A percentile compares a stretch with the other conserved stretches of the same genome.
Conservation (phyloP, 257 asterid genomes). For the Thymus quinquecostatus region DNA sequence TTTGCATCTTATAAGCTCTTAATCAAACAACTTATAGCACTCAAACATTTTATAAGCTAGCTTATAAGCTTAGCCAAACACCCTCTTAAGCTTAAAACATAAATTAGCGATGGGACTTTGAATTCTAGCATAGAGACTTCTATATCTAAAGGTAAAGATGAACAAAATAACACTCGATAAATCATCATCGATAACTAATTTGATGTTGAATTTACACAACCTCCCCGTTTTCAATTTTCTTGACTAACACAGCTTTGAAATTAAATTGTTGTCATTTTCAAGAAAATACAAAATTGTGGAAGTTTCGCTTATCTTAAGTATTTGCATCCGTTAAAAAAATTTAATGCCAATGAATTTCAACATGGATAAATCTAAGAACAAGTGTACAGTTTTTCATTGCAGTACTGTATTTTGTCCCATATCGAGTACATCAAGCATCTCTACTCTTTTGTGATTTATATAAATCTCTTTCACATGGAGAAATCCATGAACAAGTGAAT, state of each 20-base stretch:
- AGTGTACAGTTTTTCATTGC: too few species aligned
- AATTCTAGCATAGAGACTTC: background rate
- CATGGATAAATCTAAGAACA: too few species aligned
- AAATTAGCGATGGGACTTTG: background rate
- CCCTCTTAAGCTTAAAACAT: background rate
- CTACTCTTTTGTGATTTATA: too few species aligned
- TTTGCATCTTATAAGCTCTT: too few species aligned
- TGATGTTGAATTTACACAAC: conserved; percentile 27
- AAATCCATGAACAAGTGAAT: too few species aligned
- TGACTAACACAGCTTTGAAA: conserved; percentile 23
- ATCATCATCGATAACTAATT: conserved; percentile 26
- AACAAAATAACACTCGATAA: background rate
- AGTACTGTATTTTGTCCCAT: too few species aligned
- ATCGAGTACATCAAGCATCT: too few species aligned
- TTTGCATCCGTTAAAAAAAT: background rate
- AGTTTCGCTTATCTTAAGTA: background rate
- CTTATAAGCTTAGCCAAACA: too few species aligned
- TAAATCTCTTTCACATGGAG: too few species aligned
- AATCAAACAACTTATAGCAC: too few species aligned
- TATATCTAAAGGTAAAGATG: background rate
- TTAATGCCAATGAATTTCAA: too few species aligned
- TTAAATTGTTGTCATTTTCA: background rate
- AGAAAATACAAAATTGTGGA: background rate
- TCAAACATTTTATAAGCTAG: too few species aligned
- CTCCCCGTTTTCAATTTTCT: conserved; percentile 24